These are phyloP conservation scores for Oxyria digyna DNA, from an alignment of 148 eudicot genomes.

Conservation along the genomic window DNA sequence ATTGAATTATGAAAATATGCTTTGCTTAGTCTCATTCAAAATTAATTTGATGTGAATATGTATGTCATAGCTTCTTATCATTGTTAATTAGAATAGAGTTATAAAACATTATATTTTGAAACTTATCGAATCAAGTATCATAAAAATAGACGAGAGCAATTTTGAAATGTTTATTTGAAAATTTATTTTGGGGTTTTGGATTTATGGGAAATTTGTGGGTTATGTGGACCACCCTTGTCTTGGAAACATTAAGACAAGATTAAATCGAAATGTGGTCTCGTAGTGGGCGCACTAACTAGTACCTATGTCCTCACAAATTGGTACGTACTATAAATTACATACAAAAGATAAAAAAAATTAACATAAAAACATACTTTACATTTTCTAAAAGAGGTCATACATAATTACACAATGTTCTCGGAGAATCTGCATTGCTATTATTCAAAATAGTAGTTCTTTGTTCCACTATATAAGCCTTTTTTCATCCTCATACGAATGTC, in stretches of 20 bases:
- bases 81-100: no score
- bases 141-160: background rate
- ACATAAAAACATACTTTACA: background rate
- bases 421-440: no score
- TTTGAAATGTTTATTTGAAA: background rate
- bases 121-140: no score
- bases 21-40: background rate
- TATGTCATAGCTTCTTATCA: no score
- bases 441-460: no score
- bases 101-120: background rate
- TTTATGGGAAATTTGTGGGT: background rate
- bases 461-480: no score
- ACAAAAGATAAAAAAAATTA: no score
- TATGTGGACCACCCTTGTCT: background rate
- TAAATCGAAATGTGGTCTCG: background rate
- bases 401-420: no score
- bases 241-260: slow-evolving; percentile 7
- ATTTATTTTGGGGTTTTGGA: background rate
- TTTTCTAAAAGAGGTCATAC: background rate
- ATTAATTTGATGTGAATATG: background rate
- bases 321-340: background rate
- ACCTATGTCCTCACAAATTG: background rate
- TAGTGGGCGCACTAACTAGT: background rate
- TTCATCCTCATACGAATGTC: no score
- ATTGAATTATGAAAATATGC: no score